phyloP scores from a whole-genome alignment of 2,329 filamentous ascomycete species.

The Neofusicoccum ribis region DNA sequence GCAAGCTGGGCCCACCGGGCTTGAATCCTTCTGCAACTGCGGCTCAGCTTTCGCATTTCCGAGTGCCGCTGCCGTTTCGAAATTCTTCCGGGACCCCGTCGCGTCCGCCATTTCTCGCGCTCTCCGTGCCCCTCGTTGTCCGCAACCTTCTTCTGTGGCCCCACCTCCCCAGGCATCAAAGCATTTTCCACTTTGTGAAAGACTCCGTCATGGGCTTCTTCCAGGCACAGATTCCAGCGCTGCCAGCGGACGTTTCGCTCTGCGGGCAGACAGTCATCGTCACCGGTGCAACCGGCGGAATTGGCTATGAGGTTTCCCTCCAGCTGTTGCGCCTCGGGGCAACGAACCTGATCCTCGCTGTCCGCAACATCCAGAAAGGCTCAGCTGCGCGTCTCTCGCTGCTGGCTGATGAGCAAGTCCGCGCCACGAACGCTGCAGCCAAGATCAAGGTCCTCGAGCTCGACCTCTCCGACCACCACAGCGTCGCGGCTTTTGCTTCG shows the following conservation, averaged over 20 bases:
- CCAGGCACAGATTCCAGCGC: conserved; percentile 1
- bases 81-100: background rate
- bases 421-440: background rate
- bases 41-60: background rate
- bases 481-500: background rate
- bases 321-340: background rate
- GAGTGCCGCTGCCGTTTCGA: background rate
- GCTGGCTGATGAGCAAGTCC: conserved; percentile 5
- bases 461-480: background rate
- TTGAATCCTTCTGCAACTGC: background rate
- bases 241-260: background rate
- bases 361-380: background rate
- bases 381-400: background rate
- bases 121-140: background rate
- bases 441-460: background rate
- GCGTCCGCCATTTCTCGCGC: background rate
- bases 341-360: conserved; percentile 3
- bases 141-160: background rate
- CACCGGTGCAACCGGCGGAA: background rate
- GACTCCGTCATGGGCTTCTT: background rate
- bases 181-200: background rate
- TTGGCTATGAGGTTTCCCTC: conserved; percentile 1
- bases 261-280: conserved; percentile 1
- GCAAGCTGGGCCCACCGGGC: background rate
- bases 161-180: background rate